Percentiles rank a stretch among this genome's conserved stretches.
These are phyloP conservation scores for Mycena maculata DNA, from an alignment of 768 basidiomycete species.

Conservation along the genomic window DNA sequence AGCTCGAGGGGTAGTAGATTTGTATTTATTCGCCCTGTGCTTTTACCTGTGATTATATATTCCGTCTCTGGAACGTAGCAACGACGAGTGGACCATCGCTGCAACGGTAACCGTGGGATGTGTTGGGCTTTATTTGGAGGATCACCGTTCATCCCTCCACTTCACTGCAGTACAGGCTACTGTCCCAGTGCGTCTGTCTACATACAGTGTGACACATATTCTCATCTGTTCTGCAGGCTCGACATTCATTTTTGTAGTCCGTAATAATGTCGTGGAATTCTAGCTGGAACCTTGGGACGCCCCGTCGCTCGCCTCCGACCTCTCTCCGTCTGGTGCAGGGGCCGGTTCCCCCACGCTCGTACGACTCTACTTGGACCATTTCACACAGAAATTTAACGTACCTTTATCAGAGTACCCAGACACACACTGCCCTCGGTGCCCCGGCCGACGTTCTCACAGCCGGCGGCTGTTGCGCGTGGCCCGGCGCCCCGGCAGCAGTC, in stretches of 20 bases:
- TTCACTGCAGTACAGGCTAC: conserved; percentile 29
- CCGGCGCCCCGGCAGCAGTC: conserved; percentile 37
- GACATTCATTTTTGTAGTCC: too few relatives aligned
- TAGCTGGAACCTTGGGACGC: conserved; percentile 67
- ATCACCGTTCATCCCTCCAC: background rate
- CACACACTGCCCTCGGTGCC: conserved; percentile 78
- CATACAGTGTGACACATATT: background rate
- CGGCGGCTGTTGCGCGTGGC: conserved; percentile 39
- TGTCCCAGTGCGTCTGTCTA: background rate
- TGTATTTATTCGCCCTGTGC: conserved; percentile 28
- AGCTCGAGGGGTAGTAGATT: conserved; percentile 23
- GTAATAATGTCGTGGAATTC: too few relatives aligned
- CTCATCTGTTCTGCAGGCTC: conserved; percentile 2
- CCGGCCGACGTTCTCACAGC: conserved; percentile 59
- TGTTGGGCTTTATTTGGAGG: conserved; percentile 23
- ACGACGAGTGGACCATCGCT: background rate
- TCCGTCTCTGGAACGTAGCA: background rate
- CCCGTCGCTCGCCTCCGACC: conserved; percentile 75
- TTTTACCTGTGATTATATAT: conserved; percentile 23
- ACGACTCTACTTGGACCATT: conserved; percentile 27
- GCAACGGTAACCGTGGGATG: background rate
- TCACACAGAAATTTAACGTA: background rate
- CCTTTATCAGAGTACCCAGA: conserved; percentile 58
- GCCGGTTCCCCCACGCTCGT: conserved; percentile 70
- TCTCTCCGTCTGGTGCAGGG: conserved; percentile 71